Conservation (phyloP, 257 asterid species). For the Anisodus tanguticus region DNA sequence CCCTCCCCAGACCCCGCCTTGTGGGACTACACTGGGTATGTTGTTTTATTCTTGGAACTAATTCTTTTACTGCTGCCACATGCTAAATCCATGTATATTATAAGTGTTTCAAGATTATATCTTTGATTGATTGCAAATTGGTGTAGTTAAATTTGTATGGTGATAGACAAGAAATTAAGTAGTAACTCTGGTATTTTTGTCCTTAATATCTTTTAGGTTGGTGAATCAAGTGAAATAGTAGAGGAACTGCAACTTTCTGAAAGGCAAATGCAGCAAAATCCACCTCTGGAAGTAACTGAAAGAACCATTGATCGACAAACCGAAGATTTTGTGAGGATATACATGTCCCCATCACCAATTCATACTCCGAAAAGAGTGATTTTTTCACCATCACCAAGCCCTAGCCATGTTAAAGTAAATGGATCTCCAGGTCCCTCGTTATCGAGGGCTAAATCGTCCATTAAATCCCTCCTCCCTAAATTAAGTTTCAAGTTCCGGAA, state of each 20-base stretch:
- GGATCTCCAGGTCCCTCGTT: conserved; percentile 68
- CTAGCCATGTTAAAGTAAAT: conserved; percentile 48
- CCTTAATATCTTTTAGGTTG: conserved; percentile 49
- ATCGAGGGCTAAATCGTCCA: conserved; percentile 54
- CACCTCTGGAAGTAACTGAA: conserved; percentile 49
- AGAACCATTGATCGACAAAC: conserved; percentile 40
- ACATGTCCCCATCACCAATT: conserved; percentile 65
- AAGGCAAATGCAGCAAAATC: conserved; percentile 37
- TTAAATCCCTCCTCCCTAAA: conserved; percentile 70
- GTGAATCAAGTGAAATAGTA: conserved; percentile 69
- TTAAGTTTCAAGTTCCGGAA: conserved; percentile 77
- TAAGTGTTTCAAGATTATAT: neutral
- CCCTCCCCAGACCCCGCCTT: too few relatives aligned
- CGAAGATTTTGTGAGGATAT: conserved; percentile 60
- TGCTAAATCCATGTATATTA: neutral
- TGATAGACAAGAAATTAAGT: neutral
- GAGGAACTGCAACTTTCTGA: conserved; percentile 51
- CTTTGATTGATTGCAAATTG: conserved; percentile 15
- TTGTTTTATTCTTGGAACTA: neutral
- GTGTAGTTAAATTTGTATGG: neutral
- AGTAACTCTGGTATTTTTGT: conserved; percentile 22
- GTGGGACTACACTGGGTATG: too few relatives aligned
- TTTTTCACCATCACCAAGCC: conserved; percentile 89
- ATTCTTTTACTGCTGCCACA: neutral
- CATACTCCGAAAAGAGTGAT: conserved; percentile 70